Evolutionary conservation across 306 rosid species (phyloP).

Genomic region (Sophora flavescens): DNA sequence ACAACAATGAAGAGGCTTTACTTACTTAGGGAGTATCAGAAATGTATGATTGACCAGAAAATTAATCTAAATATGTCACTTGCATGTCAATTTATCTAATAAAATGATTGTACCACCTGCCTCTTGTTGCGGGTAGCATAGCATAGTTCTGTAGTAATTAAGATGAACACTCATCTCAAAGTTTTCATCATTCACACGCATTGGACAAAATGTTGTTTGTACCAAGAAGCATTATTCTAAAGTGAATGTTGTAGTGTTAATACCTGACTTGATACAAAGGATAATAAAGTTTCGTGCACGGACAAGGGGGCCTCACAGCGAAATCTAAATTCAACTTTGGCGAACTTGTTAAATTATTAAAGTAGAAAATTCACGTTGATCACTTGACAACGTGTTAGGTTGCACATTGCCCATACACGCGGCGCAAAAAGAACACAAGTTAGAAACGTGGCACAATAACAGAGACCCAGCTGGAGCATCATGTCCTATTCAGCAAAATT

Average conservation of each 20-base stretch:
- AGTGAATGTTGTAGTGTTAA: no score
- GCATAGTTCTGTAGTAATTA: not conserved
- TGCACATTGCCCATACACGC: not conserved
- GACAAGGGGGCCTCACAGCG: no score
- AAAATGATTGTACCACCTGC: not conserved
- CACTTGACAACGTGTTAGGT: slow-evolving; percentile 21
- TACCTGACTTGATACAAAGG: no score
- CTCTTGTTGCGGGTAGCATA: not conserved
- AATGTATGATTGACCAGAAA: slow-evolving; percentile 11
- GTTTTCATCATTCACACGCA: not conserved
- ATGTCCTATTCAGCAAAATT: not conserved
- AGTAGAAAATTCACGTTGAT: not conserved
- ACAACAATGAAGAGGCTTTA: slow-evolving; percentile 18
- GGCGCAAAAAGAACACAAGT: not conserved
- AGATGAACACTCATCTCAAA: not conserved
- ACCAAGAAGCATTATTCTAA: no score
- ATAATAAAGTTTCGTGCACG: no score
- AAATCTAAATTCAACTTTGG: slow-evolving; percentile 28
- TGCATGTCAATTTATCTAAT: slow-evolving; percentile 22
- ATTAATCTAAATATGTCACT: slow-evolving; percentile 29
- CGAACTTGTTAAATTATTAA: not conserved
- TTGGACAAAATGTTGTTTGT: no score
- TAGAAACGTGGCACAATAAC: not conserved
- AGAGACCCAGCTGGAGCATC: not conserved
- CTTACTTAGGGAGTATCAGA: slow-evolving; percentile 44